A percentile compares a stretch with the other conserved stretches of the same genome.
These are phyloP conservation scores for Scenedesmus sp. DNA, from an alignment of 163 green algal species.

Conservation along the genomic window DNA sequence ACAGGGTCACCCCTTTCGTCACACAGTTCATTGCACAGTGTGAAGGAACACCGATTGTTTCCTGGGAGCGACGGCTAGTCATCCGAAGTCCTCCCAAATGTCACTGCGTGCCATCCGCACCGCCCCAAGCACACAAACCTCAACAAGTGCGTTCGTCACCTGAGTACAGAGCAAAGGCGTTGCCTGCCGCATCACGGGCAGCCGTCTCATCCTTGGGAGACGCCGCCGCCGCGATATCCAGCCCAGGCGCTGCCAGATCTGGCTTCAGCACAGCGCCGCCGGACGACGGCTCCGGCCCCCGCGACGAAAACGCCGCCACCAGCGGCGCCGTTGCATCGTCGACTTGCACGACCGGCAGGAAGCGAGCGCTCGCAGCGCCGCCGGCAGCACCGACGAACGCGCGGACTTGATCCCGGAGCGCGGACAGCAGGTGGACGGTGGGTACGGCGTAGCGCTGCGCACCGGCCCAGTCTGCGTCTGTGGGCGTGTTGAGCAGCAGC, in stretches of 20 bases:
- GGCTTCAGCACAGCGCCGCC: neutral
- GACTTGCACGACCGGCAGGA: neutral
- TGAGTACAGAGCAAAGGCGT: neutral
- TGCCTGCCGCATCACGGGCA: neutral
- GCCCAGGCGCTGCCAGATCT: neutral
- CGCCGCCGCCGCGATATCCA: neutral
- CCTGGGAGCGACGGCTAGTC: too few relatives aligned
- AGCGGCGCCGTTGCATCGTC: neutral
- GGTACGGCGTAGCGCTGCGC: neutral
- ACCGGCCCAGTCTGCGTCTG: neutral
- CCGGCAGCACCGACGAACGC: neutral
- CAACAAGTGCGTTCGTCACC: neutral
- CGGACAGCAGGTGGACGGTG: neutral
- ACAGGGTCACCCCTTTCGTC: too few relatives aligned
- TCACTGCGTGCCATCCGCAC: too few relatives aligned
- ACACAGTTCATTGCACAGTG: too few relatives aligned
- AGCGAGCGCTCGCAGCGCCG: neutral
- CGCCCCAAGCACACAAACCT: neutral
- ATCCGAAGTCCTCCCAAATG: too few relatives aligned
- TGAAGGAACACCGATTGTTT: too few relatives aligned
- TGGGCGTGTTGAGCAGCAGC: neutral
- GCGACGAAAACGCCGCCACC: neutral
- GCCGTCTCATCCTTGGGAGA: neutral
- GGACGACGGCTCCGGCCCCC: neutral
- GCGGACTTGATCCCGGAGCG: neutral